Conservation (phyloP, 2,329 filamentous ascomycete species). For the Colletotrichum endophyticum region DNA sequence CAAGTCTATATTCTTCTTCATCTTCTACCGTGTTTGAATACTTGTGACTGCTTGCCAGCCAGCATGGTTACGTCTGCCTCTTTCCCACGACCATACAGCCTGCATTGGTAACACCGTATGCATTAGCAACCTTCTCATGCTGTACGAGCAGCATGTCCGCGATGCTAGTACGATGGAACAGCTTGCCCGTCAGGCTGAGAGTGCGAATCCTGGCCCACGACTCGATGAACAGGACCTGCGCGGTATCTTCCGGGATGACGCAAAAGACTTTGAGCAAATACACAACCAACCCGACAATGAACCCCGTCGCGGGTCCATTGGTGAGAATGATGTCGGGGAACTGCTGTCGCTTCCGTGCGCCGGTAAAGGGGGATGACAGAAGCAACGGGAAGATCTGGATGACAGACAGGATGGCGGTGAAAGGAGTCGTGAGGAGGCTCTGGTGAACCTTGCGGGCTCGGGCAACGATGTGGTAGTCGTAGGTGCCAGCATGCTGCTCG, state of each 20-base stretch:
- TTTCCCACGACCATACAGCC: constrained; percentile 39
- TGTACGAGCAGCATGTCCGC: constrained; percentile 85
- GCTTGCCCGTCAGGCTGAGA: constrained; percentile 82
- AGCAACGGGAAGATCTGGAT: constrained; percentile 65
- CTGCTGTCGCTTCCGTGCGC: constrained; percentile 25
- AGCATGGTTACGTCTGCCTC: neutral
- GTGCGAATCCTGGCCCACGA: constrained; percentile 87
- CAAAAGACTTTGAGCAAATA: constrained; percentile 52
- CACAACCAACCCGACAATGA: constrained; percentile 68
- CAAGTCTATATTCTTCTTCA: neutral
- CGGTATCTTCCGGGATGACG: constrained; percentile 53
- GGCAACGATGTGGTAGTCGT: constrained; percentile 71
- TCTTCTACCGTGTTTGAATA: neutral
- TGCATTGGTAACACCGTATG: constrained; percentile 41
- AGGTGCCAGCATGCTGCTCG: constrained; percentile 47
- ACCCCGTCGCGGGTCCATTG: constrained; percentile 88
- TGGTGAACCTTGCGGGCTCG: constrained; percentile 86
- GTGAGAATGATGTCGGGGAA: constrained; percentile 81
- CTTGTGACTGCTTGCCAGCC: neutral
- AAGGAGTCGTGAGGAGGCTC: constrained; percentile 73
- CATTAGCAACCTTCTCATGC: constrained; percentile 68
- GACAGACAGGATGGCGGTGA: constrained; percentile 71
- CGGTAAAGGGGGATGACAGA: constrained; percentile 32
- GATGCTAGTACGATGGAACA: constrained; percentile 68
- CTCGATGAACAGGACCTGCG: constrained; percentile 86